Base-by-base conservation (phyloP, 164 flowering plant genomes). In the Aristolochia fimbriata region DNA sequence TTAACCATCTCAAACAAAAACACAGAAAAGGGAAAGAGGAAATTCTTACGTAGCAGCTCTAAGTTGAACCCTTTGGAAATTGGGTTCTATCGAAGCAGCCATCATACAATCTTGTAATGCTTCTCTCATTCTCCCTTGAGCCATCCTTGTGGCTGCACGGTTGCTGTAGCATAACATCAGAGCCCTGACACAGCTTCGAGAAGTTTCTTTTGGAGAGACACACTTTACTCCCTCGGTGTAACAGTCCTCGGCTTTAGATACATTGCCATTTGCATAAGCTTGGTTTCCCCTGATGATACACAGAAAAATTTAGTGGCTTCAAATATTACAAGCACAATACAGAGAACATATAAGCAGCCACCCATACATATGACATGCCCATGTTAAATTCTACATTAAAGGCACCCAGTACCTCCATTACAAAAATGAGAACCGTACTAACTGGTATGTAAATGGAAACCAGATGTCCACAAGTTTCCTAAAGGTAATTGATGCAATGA, bases 111-210 rank as follows among this genome's bases (percentile, higher is more conserved):
- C 99, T 23, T 58, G 74, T 43, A 91, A 59, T 58, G 97, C 96
- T 69, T 82, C 95, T 73, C 88, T 81, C 58, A 88, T 59, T 69
- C 85, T 86, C 63, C 87, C 90, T 67, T 80, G 80, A 67, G 88
- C 64, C 80, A 91, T 85, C n/a, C 88, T 73, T 31, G 90, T 71
- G 51, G 95, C 97, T 47, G 99, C 97, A 70, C 97, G 95, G 62
- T 94, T 94, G 75, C 96, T 91, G 65, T 88, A 91, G 77, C 99
- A 94, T 58, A 94, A 71, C 73, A 81, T 64, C 71, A 94, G 73
- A 68, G 93, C 79, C 75, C 79, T 79, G 31, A 78, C 71, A 61
- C 82, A 81, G 72, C 75, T 72, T 70, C 74, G 73, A 59, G 88
- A 78, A 55, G 74, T 68, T 70, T 83, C 93, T 57, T 55, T 72